phyloP scores from a whole-genome alignment of 176 grass and related monocot species.

The Hyparrhenia diplandra region DNA sequence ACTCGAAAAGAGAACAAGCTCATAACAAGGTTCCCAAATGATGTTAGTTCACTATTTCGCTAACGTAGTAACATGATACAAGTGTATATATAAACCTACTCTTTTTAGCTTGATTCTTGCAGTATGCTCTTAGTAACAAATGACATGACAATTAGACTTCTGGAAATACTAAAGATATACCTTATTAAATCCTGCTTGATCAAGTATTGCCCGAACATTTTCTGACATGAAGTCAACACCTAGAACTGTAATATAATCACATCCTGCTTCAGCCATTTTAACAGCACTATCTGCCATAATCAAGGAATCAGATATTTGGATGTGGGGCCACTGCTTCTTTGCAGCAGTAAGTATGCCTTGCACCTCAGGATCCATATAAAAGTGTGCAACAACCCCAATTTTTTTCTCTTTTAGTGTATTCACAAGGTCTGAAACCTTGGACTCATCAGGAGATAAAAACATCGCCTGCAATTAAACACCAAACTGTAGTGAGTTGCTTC shows the following conservation, averaged over 20 bases:
- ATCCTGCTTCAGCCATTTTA: conserved; percentile 96
- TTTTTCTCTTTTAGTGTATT: conserved; percentile 64
- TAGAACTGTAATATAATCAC: conserved; percentile 81
- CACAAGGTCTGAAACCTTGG: conserved; percentile 66
- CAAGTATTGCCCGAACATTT: conserved; percentile 99
- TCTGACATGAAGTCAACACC: conserved; percentile 99
- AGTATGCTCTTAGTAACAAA: not conserved
- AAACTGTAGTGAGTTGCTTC: not conserved
- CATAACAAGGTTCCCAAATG: not conserved
- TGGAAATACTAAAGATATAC: conserved; percentile 44
- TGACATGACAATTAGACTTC: not conserved
- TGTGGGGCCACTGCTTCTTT: conserved; percentile 92
- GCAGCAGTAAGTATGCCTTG: conserved; percentile 92
- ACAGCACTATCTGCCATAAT: conserved; percentile 96
- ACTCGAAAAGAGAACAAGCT: not conserved
- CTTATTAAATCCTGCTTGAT: conserved; percentile 87
- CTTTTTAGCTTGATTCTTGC: not conserved
- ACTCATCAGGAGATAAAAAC: conserved; percentile 76
- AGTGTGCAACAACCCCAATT: conserved; percentile 91
- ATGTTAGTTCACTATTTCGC: not conserved
- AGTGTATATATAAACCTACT: conserved; percentile 6
- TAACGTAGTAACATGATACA: not conserved
- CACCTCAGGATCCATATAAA: conserved; percentile 99
- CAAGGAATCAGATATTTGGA: conserved; percentile 94
- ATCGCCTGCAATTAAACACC: conserved; percentile 60